phyloP scores from a whole-genome alignment of 176 grass and related monocot genomes.

The Avena atlantica region DNA sequence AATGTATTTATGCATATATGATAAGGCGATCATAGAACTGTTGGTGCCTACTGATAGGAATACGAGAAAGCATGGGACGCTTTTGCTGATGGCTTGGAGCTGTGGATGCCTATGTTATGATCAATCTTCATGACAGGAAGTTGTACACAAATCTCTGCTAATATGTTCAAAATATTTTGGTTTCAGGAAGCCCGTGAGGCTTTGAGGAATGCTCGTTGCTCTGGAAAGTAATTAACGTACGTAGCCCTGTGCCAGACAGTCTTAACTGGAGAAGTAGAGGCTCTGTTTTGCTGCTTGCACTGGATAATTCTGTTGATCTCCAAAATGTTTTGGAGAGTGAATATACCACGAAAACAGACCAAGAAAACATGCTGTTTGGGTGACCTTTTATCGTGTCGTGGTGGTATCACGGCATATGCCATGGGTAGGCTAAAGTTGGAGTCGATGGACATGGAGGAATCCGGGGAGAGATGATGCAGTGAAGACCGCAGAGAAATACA shows the following conservation, averaged over 20 bases:
- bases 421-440: no score
- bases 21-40: background rate
- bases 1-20: background rate
- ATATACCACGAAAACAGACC: no score
- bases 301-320: background rate
- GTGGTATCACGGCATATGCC: no score
- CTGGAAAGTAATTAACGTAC: background rate
- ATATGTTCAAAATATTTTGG: background rate
- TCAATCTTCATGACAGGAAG: background rate
- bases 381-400: no score
- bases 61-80: background rate
- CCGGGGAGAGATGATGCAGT: no score
- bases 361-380: no score
- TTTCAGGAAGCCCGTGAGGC: background rate
- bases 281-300: background rate
- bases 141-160: background rate
- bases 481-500: no score
- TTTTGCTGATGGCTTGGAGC: conserved; percentile 22
- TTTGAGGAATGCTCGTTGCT: background rate
- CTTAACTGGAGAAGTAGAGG: background rate
- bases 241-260: background rate
- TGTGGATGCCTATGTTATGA: background rate
- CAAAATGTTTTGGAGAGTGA: no score
- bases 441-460: no score
- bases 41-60: background rate